Conservation (phyloP, 1,284 basidiomycete genomes). For the Puccinia hordei region DNA sequence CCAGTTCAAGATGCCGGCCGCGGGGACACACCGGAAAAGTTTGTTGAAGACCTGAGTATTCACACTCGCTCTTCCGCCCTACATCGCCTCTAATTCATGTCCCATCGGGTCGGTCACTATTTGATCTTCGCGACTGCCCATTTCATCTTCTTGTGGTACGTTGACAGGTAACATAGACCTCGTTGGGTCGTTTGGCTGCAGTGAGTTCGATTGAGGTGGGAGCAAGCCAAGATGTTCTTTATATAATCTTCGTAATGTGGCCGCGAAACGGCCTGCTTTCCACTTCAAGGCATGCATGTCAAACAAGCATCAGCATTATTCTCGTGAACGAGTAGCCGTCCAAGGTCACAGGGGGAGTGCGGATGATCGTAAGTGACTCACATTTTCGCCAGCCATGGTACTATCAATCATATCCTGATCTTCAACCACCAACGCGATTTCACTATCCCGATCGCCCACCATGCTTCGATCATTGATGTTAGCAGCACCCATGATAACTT, state of each 20-base stretch:
- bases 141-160: slow-evolving; percentile 70
- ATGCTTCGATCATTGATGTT: slow-evolving; percentile 81
- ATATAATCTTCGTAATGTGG: slow-evolving; percentile 74
- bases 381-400: slow-evolving; percentile 72
- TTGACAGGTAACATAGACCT: slow-evolving; percentile 74
- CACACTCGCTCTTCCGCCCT: slow-evolving; percentile 72
- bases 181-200: slow-evolving; percentile 58
- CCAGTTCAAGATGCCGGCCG: slow-evolving; percentile 64
- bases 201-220: slow-evolving; percentile 64
- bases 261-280: slow-evolving; percentile 72
- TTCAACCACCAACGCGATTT: slow-evolving; percentile 86
- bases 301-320: not conserved
- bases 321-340: not conserved
- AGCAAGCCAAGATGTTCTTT: slow-evolving; percentile 84
- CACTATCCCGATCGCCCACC: slow-evolving; percentile 82
- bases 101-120: slow-evolving; percentile 78
- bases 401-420: slow-evolving; percentile 76
- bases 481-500: slow-evolving; percentile 74
- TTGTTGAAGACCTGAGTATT: slow-evolving; percentile 81
- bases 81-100: slow-evolving; percentile 67
- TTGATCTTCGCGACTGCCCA: slow-evolving; percentile 66
- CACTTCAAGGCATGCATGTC: slow-evolving; percentile 59
- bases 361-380: slow-evolving; percentile 30
- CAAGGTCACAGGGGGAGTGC: not conserved
- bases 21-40: slow-evolving; percentile 61